Conservation (phyloP, 1,284 basidiomycete species). For the Sporisorium scitamineum region DNA sequence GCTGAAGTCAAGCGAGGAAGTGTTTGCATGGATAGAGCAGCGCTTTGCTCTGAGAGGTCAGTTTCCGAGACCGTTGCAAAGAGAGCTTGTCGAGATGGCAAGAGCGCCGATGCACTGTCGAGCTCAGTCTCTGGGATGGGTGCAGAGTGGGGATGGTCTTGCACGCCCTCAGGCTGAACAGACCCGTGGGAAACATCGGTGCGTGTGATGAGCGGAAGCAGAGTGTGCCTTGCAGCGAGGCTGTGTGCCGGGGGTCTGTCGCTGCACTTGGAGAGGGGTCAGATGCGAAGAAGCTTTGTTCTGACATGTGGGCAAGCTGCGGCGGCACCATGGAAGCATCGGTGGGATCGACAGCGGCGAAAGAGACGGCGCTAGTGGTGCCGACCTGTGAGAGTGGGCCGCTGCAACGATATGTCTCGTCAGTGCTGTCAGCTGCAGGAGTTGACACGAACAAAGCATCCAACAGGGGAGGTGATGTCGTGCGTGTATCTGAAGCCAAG, state of each 20-base stretch:
- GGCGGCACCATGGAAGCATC: slow-evolving; percentile 4
- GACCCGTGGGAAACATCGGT: background rate
- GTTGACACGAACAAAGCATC: background rate
- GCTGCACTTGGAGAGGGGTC: background rate
- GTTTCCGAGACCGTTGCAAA: background rate
- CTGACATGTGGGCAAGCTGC: background rate
- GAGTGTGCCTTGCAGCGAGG: background rate
- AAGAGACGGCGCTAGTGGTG: background rate
- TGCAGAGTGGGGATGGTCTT: background rate
- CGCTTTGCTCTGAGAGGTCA: background rate
- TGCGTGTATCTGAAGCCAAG: slow-evolving; percentile 5
- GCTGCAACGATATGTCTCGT: too few relatives aligned
- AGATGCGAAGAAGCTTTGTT: background rate
- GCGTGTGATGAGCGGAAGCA: slow-evolving; percentile 8
- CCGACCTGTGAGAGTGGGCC: background rate
- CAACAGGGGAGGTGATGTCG: background rate
- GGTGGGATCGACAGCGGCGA: background rate
- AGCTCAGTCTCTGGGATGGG: background rate
- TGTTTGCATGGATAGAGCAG: background rate
- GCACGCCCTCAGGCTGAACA: background rate
- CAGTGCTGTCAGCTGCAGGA: background rate
- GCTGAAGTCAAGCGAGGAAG: slow-evolving; percentile 9
- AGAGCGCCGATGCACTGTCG: background rate
- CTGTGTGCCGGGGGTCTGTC: background rate
- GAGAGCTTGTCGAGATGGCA: background rate